phyloP scores from a whole-genome alignment of 2,329 filamentous ascomycete species.

The Gnomoniopsis smithogilvyi region DNA sequence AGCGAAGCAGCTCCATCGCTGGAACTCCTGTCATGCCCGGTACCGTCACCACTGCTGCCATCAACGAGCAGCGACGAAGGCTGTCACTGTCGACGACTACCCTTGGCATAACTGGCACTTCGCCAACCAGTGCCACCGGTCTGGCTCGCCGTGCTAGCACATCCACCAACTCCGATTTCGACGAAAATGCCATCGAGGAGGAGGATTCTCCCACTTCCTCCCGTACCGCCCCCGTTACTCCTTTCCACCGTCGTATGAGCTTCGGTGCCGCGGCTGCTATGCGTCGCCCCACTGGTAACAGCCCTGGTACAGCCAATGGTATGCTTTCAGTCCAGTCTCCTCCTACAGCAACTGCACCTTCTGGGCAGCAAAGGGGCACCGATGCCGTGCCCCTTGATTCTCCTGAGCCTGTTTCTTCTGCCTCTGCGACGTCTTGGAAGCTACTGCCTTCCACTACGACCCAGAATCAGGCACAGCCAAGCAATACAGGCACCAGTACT shows the following conservation, averaged over 20 bases:
- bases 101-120: conserved; percentile 68
- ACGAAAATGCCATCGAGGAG: conserved; percentile 73
- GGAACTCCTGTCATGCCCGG: conserved; percentile 43
- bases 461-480: conserved; percentile 27
- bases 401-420: conserved; percentile 28
- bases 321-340: conserved; percentile 43
- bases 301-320: conserved; percentile 58
- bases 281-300: conserved; percentile 54
- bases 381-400: conserved; percentile 25
- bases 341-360: conserved; percentile 25
- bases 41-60: conserved; percentile 39
- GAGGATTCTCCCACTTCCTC: conserved; percentile 51
- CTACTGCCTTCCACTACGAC: conserved; percentile 22
- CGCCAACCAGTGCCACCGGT: conserved; percentile 54
- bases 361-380: conserved; percentile 27
- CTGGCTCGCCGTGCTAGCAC: conserved; percentile 62
- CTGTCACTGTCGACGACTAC: conserved; percentile 65
- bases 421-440: conserved; percentile 24
- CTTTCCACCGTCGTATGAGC: conserved; percentile 82
- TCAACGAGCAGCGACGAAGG: conserved; percentile 61
- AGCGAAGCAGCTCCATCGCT: conserved; percentile 49
- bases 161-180: conserved; percentile 64
- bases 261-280: conserved; percentile 76
- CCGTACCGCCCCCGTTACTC: conserved; percentile 63
- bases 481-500: conserved; percentile 23